A percentile compares a stretch with the other conserved stretches of the same genome.
phyloP scores from a whole-genome alignment of 129 eudicot genomes.

The Dittrichia graveolens region DNA sequence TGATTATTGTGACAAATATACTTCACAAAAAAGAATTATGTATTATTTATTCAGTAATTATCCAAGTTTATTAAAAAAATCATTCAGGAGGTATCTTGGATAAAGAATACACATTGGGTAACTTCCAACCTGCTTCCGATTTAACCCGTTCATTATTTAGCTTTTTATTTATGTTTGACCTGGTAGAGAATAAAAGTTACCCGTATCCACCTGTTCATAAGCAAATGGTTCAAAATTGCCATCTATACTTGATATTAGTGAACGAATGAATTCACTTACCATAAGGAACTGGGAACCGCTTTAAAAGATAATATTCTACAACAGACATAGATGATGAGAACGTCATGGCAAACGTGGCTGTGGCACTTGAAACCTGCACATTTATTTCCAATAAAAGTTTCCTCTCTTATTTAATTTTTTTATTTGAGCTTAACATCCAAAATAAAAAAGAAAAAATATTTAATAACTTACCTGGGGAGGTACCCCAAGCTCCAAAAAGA shows the following conservation, averaged over 20 bases:
- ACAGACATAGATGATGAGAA: slow-evolving; percentile 98
- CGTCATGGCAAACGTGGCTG: slow-evolving; percentile 98
- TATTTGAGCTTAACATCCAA: not conserved
- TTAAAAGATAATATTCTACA: slow-evolving; percentile 89
- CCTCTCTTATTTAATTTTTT: not conserved
- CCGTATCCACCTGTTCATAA: no score
- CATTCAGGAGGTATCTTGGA: not conserved
- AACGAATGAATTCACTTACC: slow-evolving; percentile 45
- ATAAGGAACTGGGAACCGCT: slow-evolving; percentile 89
- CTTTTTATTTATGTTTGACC: not conserved
- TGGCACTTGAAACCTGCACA: slow-evolving; percentile 96
- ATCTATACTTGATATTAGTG: no score
- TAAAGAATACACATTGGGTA: not conserved
- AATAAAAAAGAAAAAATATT: not conserved
- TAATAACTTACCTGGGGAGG: slow-evolving; percentile 79
- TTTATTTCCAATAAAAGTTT: not conserved
- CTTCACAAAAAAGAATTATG: not conserved
- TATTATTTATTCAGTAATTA: not conserved
- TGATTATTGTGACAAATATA: not conserved
- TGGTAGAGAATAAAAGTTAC: no score
- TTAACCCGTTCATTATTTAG: not conserved
- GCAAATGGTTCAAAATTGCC: no score
- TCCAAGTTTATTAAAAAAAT: not conserved
- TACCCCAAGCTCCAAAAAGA: slow-evolving; percentile 88
- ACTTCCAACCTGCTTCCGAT: slow-evolving; percentile 14